Conservation (phyloP, 768 basidiomycete genomes). For the Fibroporia radiculosa region DNA sequence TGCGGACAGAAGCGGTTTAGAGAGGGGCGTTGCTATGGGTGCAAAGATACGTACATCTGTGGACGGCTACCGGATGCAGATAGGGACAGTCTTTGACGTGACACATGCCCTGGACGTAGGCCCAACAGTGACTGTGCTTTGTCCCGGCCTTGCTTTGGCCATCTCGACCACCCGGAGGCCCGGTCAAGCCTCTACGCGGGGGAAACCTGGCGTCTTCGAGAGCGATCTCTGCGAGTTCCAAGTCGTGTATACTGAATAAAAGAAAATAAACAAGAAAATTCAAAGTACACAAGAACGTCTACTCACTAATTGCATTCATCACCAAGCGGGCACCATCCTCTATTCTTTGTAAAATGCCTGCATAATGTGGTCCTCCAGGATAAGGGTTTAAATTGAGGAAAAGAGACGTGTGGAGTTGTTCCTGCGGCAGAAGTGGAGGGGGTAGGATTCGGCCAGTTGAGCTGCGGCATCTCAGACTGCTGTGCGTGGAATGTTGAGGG, state of each 20-base stretch:
- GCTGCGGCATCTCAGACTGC: not conserved
- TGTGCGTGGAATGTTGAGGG: not conserved
- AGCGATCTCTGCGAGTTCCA: slow-evolving; percentile 17
- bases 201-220: slow-evolving; percentile 19
- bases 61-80: slow-evolving; percentile 24
- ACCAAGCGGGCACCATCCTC: slow-evolving; percentile 36
- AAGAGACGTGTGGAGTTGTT: not conserved
- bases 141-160: slow-evolving; percentile 13
- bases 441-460: not conserved
- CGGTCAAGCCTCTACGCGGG: slow-evolving; percentile 3
- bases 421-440: no score
- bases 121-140: slow-evolving; percentile 30
- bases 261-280: slow-evolving; percentile 7
- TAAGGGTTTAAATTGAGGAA: slow-evolving; percentile 10
- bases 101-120: slow-evolving; percentile 28
- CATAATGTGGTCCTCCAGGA: slow-evolving; percentile 33
- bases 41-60: slow-evolving; percentile 24
- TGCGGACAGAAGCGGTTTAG: slow-evolving; percentile 8
- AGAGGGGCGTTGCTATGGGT: not conserved
- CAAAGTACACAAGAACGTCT: not conserved
- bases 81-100: slow-evolving; percentile 22
- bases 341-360: slow-evolving; percentile 33
- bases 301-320: slow-evolving; percentile 36
- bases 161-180: slow-evolving; percentile 6
- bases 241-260: slow-evolving; percentile 27